These are phyloP conservation scores for Fusarium sp. DNA, from an alignment of 2,329 filamentous ascomycete genomes.

Conservation along the genomic window DNA sequence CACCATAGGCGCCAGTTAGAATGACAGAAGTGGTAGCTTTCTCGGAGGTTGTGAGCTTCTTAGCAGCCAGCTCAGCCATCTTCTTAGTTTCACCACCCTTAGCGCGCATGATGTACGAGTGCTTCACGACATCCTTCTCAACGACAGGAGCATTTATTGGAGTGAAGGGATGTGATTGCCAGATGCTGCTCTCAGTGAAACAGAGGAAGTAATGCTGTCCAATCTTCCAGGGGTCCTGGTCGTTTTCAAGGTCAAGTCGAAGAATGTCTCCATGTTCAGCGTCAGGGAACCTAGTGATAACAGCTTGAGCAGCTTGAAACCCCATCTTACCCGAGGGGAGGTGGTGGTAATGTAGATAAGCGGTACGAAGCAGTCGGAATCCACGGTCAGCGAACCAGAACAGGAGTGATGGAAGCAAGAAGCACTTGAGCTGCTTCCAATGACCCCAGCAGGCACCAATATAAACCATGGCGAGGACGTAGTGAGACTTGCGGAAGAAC, in stretches of 20 bases:
- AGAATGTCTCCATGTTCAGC: slow-evolving; percentile 68
- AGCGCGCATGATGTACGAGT: slow-evolving; percentile 67
- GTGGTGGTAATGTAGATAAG: slow-evolving; percentile 69
- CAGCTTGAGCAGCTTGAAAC: slow-evolving; percentile 63
- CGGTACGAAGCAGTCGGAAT: slow-evolving; percentile 65
- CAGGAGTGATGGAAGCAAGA: slow-evolving; percentile 71
- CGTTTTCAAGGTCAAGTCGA: slow-evolving; percentile 71
- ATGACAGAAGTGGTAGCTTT: slow-evolving; percentile 62
- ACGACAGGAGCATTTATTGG: slow-evolving; percentile 63
- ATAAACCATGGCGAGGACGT: slow-evolving; percentile 77
- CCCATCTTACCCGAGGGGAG: slow-evolving; percentile 54
- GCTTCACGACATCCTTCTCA: slow-evolving; percentile 52
- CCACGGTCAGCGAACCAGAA: slow-evolving; percentile 73
- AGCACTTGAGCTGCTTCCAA: slow-evolving; percentile 74
- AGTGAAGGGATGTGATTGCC: slow-evolving; percentile 79
- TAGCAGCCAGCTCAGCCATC: slow-evolving; percentile 56
- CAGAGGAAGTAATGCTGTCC: slow-evolving; percentile 79
- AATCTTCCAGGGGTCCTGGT: slow-evolving; percentile 68
- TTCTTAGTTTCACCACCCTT: slow-evolving; percentile 68
- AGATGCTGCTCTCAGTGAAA: slow-evolving; percentile 72
- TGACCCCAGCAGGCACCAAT: slow-evolving; percentile 80
- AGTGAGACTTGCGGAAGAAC: slow-evolving; percentile 79
- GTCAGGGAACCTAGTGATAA: slow-evolving; percentile 60
- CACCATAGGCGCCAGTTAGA: slow-evolving; percentile 71
- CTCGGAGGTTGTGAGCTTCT: slow-evolving; percentile 46